Evolutionary conservation across 345 rosid species (phyloP), one percentile per base, ranked within the genome.

Genomic region (Erysimum cheiranthoides): DNA sequence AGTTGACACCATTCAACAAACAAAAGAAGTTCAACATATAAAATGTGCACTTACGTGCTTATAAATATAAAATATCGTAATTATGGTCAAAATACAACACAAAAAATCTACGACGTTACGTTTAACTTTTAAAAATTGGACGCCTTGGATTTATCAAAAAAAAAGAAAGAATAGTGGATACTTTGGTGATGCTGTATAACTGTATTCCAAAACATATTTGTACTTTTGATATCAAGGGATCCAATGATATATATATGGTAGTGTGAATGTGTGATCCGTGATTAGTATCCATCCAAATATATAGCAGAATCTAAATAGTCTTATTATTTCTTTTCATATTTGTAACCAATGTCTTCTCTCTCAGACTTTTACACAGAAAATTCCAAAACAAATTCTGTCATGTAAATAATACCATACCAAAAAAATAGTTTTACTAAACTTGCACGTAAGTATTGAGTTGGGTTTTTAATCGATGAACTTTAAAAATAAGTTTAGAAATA

Each of bases 251-350:
- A n/a, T n/a, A n/a, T n/a, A 70, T 45, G 42, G 8, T 21, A 21
- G 25, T 21, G 25, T 21, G 25, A 21, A 21, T 21, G 25, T 21
- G 34, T 42, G 62, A 54, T 68, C 73, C 63, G 62, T 54, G 73
- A 62, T 45, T 61, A 8, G 14, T 4, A 40, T 42, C 50, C 25
- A 62, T 42, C 38, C 52, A 42, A 62, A 27, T 32, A 31, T 43
- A 32, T 8, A 32, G 7, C 25, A 57, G 32, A 53, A 35, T n/a
- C 30, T n/a, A 69, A 17, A 69, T 12, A 42, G 54, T 69, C 43
- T 43, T 53, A 17, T 43, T 45, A 35, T 45, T 70, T 57, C 42
- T 57, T 11, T 54, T 45, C 64, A 56, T 18, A 69, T 56, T 17
- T 69, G 64, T 42, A 42, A 12, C 9, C 18, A 17, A 17, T 69